Conservation (phyloP, 768 basidiomycete species). For the Nidularia sp. region DNA sequence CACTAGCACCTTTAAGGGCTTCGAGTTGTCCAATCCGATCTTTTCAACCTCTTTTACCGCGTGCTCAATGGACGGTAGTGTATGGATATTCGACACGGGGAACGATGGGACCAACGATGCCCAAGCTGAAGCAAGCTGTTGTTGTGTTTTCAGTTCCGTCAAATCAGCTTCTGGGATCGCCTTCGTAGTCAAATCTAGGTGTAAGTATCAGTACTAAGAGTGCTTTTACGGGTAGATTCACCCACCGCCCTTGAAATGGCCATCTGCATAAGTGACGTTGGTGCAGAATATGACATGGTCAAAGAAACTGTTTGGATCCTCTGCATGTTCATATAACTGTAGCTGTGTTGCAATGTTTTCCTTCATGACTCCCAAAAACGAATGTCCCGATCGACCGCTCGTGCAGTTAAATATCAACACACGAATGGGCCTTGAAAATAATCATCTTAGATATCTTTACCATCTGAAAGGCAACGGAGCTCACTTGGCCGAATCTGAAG, state of each 20-base stretch:
- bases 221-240: background rate
- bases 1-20: slow-evolving; percentile 63
- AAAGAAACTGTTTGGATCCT: slow-evolving; percentile 51
- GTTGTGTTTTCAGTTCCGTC: slow-evolving; percentile 66
- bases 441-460: too few species aligned
- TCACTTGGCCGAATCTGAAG: too few species aligned
- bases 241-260: slow-evolving; percentile 85
- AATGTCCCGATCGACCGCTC: slow-evolving; percentile 74
- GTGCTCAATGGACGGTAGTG: slow-evolving; percentile 85
- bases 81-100: slow-evolving; percentile 60
- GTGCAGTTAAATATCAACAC: slow-evolving; percentile 95
- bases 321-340: slow-evolving; percentile 27
- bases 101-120: slow-evolving; percentile 55
- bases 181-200: slow-evolving; percentile 73
- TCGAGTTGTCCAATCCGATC: slow-evolving; percentile 23
- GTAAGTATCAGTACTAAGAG: background rate
- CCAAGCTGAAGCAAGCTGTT: slow-evolving; percentile 77
- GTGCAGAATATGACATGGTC: slow-evolving; percentile 91
- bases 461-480: too few species aligned
- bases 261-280: slow-evolving; percentile 91
- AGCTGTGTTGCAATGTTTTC: slow-evolving; percentile 47
- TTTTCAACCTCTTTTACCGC: slow-evolving; percentile 66
- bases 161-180: slow-evolving; percentile 63
- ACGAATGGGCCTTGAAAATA: slow-evolving; percentile 23
- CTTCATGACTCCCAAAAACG: slow-evolving; percentile 63